Conservation (phyloP, 352 stramenopile species). For the Achlya hypogyna region DNA sequence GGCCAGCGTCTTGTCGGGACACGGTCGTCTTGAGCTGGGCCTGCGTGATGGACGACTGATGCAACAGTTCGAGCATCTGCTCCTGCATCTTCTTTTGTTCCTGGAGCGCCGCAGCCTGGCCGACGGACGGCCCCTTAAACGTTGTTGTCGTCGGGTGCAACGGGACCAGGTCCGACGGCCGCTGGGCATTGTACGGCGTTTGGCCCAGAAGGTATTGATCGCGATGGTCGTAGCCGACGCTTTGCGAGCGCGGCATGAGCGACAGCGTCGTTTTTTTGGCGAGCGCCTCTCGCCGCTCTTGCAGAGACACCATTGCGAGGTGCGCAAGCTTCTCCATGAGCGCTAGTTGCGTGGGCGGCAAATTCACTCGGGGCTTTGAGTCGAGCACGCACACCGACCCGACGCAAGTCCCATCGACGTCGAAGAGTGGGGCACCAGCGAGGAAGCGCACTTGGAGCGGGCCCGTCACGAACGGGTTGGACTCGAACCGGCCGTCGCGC, state of each 20-base stretch:
- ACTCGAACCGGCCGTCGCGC: conserved; percentile 79
- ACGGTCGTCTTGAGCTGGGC: conserved; percentile 59
- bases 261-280: conserved; percentile 40
- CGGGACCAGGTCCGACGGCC: conserved; percentile 63
- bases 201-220: not conserved
- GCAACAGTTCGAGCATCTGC: conserved; percentile 79
- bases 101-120: conserved; percentile 24
- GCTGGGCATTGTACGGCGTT: not conserved
- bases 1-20: conserved; percentile 38
- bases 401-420: conserved; percentile 68
- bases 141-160: conserved; percentile 18
- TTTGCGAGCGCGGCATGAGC: conserved; percentile 25
- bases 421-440: conserved; percentile 86
- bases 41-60: conserved; percentile 72
- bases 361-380: conserved; percentile 45
- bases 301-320: conserved; percentile 79
- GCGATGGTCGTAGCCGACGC: conserved; percentile 18
- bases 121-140: conserved; percentile 26
- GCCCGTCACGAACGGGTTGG: conserved; percentile 86
- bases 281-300: conserved; percentile 68
- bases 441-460: conserved; percentile 89
- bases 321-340: conserved; percentile 81
- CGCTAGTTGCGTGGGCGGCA: conserved; percentile 68
- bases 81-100: conserved; percentile 73
- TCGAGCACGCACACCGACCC: conserved; percentile 72